Conservation (phyloP, 305 asterid species). For the Caryopteris hybrid region DNA sequence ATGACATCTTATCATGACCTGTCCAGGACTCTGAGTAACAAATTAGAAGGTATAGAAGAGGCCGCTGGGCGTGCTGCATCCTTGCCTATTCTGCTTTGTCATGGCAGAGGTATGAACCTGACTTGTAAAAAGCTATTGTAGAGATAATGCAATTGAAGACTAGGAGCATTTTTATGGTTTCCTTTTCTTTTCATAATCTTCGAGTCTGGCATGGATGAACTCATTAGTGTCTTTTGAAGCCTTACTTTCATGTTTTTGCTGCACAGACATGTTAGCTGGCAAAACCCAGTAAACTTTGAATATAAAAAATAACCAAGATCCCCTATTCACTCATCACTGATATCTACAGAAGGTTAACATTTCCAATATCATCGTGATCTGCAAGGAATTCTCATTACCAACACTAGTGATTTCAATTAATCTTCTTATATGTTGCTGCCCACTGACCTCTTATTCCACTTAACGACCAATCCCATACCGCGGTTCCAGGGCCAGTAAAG, state of each 20-base stretch:
- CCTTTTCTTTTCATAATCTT: neutral
- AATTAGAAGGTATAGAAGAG: slow-evolving; percentile 47
- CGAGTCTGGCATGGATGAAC: neutral
- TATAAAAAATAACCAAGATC: neutral
- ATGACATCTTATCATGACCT: slow-evolving; percentile 5
- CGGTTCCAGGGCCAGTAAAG: too few species aligned
- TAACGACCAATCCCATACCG: too few species aligned
- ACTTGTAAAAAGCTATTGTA: neutral
- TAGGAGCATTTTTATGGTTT: neutral
- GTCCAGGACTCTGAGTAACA: slow-evolving; percentile 47
- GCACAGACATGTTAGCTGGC: neutral
- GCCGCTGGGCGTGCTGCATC: slow-evolving; percentile 70
- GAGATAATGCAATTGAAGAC: neutral
- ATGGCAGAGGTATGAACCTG: slow-evolving; percentile 60
- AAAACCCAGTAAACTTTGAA: neutral
- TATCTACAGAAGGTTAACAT: neutral
- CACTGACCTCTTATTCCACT: too few species aligned
- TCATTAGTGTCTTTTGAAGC: neutral
- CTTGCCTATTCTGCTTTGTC: slow-evolving; percentile 79
- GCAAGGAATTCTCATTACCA: neutral
- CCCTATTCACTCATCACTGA: neutral
- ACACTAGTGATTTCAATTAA: neutral
- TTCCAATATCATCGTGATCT: neutral
- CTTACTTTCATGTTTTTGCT: neutral
- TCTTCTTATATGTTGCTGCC: too few species aligned